Conservation (phyloP, 108 stramenopile genomes). For the Cyclostephanos tholiformis region DNA sequence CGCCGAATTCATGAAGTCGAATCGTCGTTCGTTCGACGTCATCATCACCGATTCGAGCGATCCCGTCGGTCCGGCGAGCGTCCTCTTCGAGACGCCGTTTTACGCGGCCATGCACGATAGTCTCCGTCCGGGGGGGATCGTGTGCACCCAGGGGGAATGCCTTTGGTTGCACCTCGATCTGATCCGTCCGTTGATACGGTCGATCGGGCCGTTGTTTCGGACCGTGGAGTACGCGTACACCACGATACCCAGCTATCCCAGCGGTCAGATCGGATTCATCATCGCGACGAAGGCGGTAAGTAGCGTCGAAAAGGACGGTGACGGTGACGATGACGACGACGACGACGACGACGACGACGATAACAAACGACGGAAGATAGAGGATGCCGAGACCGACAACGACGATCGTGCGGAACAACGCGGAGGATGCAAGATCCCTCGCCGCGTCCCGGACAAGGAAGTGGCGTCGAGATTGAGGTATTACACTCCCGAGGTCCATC, state of each 20-base stretch:
- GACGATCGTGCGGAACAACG: neutral
- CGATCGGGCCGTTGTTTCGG: slow-evolving; percentile 70
- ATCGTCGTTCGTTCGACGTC: slow-evolving; percentile 82
- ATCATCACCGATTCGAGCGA: slow-evolving; percentile 93
- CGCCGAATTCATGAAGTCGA: slow-evolving; percentile 81
- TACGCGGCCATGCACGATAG: slow-evolving; percentile 87
- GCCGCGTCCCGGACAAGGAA: slow-evolving; percentile 53
- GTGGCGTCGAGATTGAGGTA: slow-evolving; percentile 76
- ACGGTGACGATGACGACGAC: neutral
- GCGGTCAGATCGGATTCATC: slow-evolving; percentile 98
- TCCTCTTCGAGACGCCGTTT: slow-evolving; percentile 95
- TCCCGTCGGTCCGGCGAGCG: slow-evolving; percentile 94
- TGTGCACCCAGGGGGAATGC: slow-evolving; percentile 99
- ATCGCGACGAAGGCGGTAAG: slow-evolving; percentile 72
- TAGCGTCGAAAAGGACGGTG: neutral
- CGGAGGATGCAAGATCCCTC: slow-evolving; percentile 61
- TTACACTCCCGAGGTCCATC: slow-evolving; percentile 91
- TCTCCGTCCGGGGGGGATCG: slow-evolving; percentile 90
- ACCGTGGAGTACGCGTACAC: slow-evolving; percentile 96
- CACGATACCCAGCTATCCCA: slow-evolving; percentile 98
- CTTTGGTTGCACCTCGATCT: slow-evolving; percentile 94
- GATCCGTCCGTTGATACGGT: slow-evolving; percentile 81
- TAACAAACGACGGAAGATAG: neutral
- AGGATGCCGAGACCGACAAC: neutral
- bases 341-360: neutral